These are phyloP conservation scores for Pythium coloratum DNA, from an alignment of 352 stramenopile species.

Conservation along the genomic window DNA sequence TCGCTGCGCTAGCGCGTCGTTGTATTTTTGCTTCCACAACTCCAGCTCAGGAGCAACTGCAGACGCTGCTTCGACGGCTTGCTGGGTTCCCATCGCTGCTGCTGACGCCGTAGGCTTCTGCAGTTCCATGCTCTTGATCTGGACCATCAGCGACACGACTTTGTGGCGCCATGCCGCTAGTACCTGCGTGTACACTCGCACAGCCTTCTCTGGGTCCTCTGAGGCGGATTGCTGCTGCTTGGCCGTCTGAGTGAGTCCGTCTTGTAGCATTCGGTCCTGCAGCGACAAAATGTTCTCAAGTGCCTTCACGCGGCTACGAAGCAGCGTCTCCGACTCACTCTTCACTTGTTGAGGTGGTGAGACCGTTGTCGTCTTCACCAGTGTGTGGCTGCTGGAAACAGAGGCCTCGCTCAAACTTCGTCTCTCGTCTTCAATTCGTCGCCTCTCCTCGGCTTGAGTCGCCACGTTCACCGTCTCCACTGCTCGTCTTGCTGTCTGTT, in stretches of 20 bases:
- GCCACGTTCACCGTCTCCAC: background rate
- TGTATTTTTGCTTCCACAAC: slow-evolving; percentile 51
- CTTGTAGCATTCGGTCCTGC: slow-evolving; percentile 54
- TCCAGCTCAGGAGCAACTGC: slow-evolving; percentile 34
- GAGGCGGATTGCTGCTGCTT: slow-evolving; percentile 5
- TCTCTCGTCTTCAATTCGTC: background rate
- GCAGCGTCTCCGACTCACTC: slow-evolving; percentile 25
- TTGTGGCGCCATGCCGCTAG: slow-evolving; percentile 59
- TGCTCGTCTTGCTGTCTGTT: background rate
- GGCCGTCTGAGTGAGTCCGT: slow-evolving; percentile 34
- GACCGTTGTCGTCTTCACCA: background rate
- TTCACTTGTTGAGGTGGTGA: background rate
- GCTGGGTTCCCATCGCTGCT: background rate
- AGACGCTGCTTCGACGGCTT: background rate
- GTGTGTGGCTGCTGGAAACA: background rate
- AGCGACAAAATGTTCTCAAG: slow-evolving; percentile 59
- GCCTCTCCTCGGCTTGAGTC: background rate
- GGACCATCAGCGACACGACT: slow-evolving; percentile 58
- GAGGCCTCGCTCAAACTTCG: background rate
- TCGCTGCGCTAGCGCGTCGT: slow-evolving; percentile 60
- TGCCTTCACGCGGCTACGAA: slow-evolving; percentile 49
- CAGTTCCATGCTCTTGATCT: slow-evolving; percentile 44
- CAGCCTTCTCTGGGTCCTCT: slow-evolving; percentile 22
- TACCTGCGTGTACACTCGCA: slow-evolving; percentile 35
- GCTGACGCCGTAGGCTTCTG: background rate